Percentiles rank a stretch among this genome's conserved stretches.
Evolutionary conservation across 2,329 filamentous ascomycete species (phyloP).

Genomic region (Trichoderma citrinoviride): DNA sequence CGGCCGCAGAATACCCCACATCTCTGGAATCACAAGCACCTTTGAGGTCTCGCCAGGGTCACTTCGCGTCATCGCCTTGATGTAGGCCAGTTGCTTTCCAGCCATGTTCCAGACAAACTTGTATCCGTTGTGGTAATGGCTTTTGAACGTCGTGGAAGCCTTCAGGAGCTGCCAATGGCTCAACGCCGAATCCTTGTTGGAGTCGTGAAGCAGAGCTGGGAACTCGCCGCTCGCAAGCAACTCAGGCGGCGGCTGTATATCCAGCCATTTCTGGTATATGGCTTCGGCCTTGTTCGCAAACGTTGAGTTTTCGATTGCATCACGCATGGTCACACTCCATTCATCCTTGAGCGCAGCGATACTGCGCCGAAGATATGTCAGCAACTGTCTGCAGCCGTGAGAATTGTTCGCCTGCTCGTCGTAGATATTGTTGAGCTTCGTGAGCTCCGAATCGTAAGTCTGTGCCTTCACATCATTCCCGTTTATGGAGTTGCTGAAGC

Average conservation of each 20-base stretch:
- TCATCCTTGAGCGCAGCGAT: constrained; percentile 31
- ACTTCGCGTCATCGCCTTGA: constrained; percentile 41
- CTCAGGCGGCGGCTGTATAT: constrained; percentile 39
- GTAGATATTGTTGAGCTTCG: constrained; percentile 33
- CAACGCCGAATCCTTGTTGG: constrained; percentile 28
- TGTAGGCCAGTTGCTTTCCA: constrained; percentile 46
- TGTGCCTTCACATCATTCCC: neutral
- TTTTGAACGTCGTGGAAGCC: constrained; percentile 48
- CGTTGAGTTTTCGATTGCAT: constrained; percentile 22
- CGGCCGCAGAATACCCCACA: constrained; percentile 39
- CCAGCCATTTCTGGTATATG: constrained; percentile 43
- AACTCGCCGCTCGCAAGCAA: constrained; percentile 24
- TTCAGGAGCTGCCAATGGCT: constrained; percentile 50
- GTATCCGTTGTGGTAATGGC: constrained; percentile 30
- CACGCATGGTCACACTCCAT: constrained; percentile 36
- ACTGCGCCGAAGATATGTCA: constrained; percentile 35
- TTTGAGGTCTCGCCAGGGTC: constrained; percentile 20
- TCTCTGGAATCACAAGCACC: constrained; percentile 36
- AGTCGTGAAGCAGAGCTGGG: constrained; percentile 30
- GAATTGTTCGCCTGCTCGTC: constrained; percentile 32
- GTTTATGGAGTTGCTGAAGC: constrained; percentile 32
- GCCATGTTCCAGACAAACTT: constrained; percentile 48
- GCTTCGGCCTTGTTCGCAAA: constrained; percentile 33
- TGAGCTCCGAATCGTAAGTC: constrained; percentile 24
- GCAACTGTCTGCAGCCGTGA: constrained; percentile 32